Evolutionary conservation across 352 stramenopile species (phyloP).

Genomic region (Phytophthora pistaciae): DNA sequence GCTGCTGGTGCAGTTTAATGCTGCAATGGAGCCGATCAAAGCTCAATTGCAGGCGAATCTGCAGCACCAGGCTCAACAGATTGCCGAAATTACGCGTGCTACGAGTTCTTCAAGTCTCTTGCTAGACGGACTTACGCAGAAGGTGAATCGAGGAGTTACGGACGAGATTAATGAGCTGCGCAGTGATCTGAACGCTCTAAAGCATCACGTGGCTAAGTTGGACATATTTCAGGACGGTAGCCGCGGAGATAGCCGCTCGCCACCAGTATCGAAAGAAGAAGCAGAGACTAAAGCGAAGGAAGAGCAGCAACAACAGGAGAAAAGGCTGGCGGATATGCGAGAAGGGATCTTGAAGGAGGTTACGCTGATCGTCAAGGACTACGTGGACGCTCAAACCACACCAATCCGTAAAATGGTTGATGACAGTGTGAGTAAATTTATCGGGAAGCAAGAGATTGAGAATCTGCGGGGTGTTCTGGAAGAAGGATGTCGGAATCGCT

Average conservation of each 20-base stretch:
- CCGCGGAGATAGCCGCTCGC: conserved; percentile 4
- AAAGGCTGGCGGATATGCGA: conserved; percentile 21
- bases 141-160: conserved; percentile 63
- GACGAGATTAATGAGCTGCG: conserved; percentile 65
- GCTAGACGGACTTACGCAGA: conserved; percentile 69
- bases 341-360: conserved; percentile 30
- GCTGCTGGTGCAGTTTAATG: conserved; percentile 85
- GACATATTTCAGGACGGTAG: conserved; percentile 37
- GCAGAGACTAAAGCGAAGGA: conserved; percentile 28
- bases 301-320: conserved; percentile 29
- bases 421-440: conserved; percentile 19
- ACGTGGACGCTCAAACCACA: conserved; percentile 30
- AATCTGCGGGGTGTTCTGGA: conserved; percentile 23
- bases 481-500: conserved; percentile 30
- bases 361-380: conserved; percentile 23
- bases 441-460: conserved; percentile 31
- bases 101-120: conserved; percentile 68
- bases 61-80: conserved; percentile 78
- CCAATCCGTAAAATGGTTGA: conserved; percentile 18
- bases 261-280: conserved; percentile 29
- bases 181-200: conserved; percentile 64
- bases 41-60: conserved; percentile 77
- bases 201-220: conserved; percentile 59
- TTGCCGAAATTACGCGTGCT: conserved; percentile 71
- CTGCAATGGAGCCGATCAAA: conserved; percentile 83